Evolutionary conservation across 345 rosid species (phyloP), one percentile per base, ranked within the genome.

Genomic region (Lepidium didymum): DNA sequence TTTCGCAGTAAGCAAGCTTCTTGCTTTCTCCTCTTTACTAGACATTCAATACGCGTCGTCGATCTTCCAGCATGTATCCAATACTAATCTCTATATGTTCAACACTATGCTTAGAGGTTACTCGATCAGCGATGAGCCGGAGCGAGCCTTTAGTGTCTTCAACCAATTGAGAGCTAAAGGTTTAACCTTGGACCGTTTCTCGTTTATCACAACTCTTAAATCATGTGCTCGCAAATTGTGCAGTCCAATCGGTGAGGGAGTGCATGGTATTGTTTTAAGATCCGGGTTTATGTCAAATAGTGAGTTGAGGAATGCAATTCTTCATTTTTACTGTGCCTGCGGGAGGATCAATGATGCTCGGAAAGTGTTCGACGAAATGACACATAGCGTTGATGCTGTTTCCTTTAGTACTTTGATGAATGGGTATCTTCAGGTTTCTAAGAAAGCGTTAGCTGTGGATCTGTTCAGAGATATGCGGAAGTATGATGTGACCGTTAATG

Each of bases 31-130:
- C 66, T 77, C 89, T 27, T n/a, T 74, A 60, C 71, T 18, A 14
- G 80, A 83, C 25, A 44, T 75, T 7, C 73, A 73, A 33, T 86
- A 88, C 72, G 89, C 91, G 0, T 83, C 80, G 38, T 80, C 85
- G 25, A 84, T 88, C 36, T 86, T 88, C 71, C 27, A 79, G 18
- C 57, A 73, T 31, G 71, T 80, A 27, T 70, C 77, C 37, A 54
- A 72, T 43, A 83, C 84, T 51, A 88, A 81, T 60, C 82, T 88
- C 53, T 88, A 56, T 75, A 83, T 86, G 89, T 86, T 77, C 78
- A 84, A 84, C 68, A 78, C 86, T 29, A 73, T 88, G 71, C 70
- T 88, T 31, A 77, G 87, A 65, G 89, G 79, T 27, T 83, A 73
- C 69, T 82, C 91, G 12, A 61, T 74, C 8, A 63, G 89, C 46